A percentile compares a stretch with the other conserved stretches of the same genome.
phyloP scores from a whole-genome alignment of 164 flowering plant genomes.

The Liriodendron chinense region DNA sequence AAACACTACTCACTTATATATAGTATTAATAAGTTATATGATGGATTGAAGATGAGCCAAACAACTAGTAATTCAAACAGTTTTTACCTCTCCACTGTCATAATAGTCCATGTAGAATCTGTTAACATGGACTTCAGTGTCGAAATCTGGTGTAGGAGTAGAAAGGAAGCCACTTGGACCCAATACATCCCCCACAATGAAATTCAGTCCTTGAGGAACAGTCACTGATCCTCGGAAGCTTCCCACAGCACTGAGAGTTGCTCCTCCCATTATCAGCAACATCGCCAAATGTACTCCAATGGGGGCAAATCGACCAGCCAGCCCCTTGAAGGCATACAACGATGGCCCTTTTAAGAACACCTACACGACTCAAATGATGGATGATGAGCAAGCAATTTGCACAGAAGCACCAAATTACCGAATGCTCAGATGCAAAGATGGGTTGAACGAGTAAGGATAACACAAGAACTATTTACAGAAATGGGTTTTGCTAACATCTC shows the following conservation, averaged over 20 bases:
- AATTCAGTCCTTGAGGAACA: slow-evolving; percentile 95
- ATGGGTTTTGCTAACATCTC: too few relatives aligned
- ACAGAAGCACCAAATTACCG: too few relatives aligned
- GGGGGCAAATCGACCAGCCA: slow-evolving; percentile 93
- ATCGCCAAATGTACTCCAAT: slow-evolving; percentile 94
- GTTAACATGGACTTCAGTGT: slow-evolving; percentile 92
- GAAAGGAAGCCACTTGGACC: slow-evolving; percentile 85
- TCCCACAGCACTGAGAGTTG: slow-evolving; percentile 84
- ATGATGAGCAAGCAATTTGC: background rate
- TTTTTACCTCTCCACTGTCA: slow-evolving; percentile 82
- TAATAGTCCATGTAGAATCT: slow-evolving; percentile 87
- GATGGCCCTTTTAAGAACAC: slow-evolving; percentile 86
- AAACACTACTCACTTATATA: too few relatives aligned
- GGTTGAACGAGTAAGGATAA: too few relatives aligned
- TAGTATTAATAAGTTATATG: too few relatives aligned
- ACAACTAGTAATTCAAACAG: background rate
- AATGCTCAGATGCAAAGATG: too few relatives aligned
- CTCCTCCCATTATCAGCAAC: slow-evolving; percentile 92
- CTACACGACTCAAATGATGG: slow-evolving; percentile 26
- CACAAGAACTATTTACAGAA: too few relatives aligned
- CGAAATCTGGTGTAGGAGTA: slow-evolving; percentile 69
- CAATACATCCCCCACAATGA: slow-evolving; percentile 83
- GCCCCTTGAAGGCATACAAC: slow-evolving; percentile 87
- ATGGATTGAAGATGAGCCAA: background rate
- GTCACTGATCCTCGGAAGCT: slow-evolving; percentile 91